Base-by-base conservation (phyloP, 495 filamentous ascomycete species). In the Talaromyces ruber region DNA sequence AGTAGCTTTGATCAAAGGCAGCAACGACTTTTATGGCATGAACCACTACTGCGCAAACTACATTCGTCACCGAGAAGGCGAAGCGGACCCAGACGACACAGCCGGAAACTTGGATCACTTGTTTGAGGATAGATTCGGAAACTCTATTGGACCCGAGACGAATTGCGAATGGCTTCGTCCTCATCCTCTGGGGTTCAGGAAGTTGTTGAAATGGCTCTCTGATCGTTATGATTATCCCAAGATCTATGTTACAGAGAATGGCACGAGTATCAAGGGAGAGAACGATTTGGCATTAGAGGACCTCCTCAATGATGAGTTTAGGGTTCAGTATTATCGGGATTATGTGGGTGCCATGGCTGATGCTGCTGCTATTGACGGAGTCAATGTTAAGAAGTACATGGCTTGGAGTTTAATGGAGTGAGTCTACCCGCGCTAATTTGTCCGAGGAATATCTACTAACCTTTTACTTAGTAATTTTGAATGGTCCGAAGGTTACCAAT, bases 31-130 rank as follows among this genome's bases (percentile, higher is more conserved):
- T 71, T 90, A 91, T 73, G 88, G 88, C 64, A 90, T 91, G 88
- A 91, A 91, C 79, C 88, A 90, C 77, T 91, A 92, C 79, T 90
- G 88, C 60, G 86, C 88, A 67, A 88, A 90, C 80, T 92, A 87
- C 76, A 86, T 92, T 76, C 86, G 84, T 70, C 86, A 90, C 74
- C 84, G 85, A 71, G 80, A 78, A 4, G 76, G 76, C 11, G 74
- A 79, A 43, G 71, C 88, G 3, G 80, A 84, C 0, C 69, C 71
- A 26, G 80, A 88, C 55, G 89, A 92, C 72, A 85, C 85, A 74
- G 77, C 82, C 3, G 89, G 89, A 51, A 87, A 91, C 72, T 75
- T 92, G 43, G 84, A 89, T 58, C 81, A 84, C 12, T 82, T 87
- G 25, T 80, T 86, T 59, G 80, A 84, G 66, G 82, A 85, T 72